phyloP scores from a whole-genome alignment of 345 rosid genomes.

The Populus pruinosa region DNA sequence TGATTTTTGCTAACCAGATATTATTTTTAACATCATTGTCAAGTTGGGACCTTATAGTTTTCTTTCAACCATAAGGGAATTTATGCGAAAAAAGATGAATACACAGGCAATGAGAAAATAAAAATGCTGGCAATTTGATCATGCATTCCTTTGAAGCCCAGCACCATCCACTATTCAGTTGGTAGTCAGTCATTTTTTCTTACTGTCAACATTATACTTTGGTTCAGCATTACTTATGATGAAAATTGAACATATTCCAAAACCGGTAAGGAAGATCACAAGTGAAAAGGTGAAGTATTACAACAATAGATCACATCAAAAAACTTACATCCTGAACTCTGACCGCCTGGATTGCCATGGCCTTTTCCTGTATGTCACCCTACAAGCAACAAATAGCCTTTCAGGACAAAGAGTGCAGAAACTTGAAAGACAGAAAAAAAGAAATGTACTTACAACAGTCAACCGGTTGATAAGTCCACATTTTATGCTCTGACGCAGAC shows the following conservation, averaged over 20 bases:
- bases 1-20: neutral
- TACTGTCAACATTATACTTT: neutral
- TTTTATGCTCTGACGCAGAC: conserved; percentile 95
- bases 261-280: neutral
- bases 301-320: neutral
- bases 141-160: neutral
- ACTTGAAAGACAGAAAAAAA: neutral
- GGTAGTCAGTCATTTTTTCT: neutral
- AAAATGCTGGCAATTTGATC: neutral
- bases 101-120: neutral
- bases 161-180: neutral
- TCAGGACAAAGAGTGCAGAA: conserved; percentile 9
- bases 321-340: conserved; percentile 89
- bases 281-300: neutral
- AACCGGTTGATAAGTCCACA: conserved; percentile 84
- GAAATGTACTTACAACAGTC: conserved; percentile 65
- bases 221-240: neutral
- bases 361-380: conserved; percentile 96
- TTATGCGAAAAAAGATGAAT: neutral
- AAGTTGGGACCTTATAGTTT: neutral
- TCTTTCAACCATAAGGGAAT: neutral
- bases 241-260: neutral
- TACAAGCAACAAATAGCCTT: conserved; percentile 30
- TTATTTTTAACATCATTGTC: neutral
- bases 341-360: conserved; percentile 80